A percentile compares a stretch with the other conserved stretches of the same genome.
Evolutionary conservation across 495 filamentous ascomycete species (phyloP).

Genomic region (Hypoxylon rickii): DNA sequence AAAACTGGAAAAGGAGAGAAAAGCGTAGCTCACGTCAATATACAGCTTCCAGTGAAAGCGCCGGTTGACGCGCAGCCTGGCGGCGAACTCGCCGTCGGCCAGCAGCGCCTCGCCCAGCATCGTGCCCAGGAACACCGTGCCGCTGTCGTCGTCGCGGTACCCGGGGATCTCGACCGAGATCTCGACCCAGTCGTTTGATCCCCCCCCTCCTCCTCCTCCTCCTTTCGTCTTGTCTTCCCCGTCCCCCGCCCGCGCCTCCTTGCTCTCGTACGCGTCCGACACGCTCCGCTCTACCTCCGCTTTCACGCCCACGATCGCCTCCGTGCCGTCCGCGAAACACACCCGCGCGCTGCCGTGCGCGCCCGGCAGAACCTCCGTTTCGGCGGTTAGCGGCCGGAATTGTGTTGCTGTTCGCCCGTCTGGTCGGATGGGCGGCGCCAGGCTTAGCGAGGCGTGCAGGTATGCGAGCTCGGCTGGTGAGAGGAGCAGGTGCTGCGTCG

Average conservation of each 20-base stretch:
- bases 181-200: slow-evolving; percentile 73
- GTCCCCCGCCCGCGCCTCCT: slow-evolving; percentile 36
- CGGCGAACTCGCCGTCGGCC: slow-evolving; percentile 71
- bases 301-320: slow-evolving; percentile 94
- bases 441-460: slow-evolving; percentile 83
- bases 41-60: slow-evolving; percentile 96
- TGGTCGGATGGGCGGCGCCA: slow-evolving; percentile 81
- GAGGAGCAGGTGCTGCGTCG: slow-evolving; percentile 64
- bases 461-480: slow-evolving; percentile 96
- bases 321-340: slow-evolving; percentile 91
- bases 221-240: slow-evolving; percentile 33
- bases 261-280: slow-evolving; percentile 45
- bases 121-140: slow-evolving; percentile 81
- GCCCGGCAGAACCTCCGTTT: slow-evolving; percentile 83
- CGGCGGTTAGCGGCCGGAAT: slow-evolving; percentile 88
- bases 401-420: slow-evolving; percentile 81
- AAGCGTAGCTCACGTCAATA: slow-evolving; percentile 73
- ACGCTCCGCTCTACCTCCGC: slow-evolving; percentile 87
- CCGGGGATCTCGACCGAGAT: slow-evolving; percentile 85
- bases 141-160: slow-evolving; percentile 84
- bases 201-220: slow-evolving; percentile 36
- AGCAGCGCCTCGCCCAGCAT: slow-evolving; percentile 90
- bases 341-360: slow-evolving; percentile 92
- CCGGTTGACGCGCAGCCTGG: slow-evolving; percentile 77
- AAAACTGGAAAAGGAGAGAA: not conserved